Conservation (phyloP, 2,329 filamentous ascomycete genomes). For the Harringtonia aguacate region DNA sequence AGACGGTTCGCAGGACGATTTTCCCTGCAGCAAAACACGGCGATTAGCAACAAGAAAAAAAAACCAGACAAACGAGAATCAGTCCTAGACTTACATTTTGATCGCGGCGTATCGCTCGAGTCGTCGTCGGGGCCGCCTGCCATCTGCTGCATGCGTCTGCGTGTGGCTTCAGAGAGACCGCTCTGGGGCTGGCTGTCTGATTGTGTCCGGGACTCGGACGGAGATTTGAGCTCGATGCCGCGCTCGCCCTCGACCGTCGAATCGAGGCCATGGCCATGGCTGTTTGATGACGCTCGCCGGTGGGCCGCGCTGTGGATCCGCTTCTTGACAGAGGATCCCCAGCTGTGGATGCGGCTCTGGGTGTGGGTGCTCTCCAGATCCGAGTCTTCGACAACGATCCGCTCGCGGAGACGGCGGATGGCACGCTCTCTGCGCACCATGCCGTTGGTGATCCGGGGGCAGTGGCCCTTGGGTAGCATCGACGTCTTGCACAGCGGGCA, state of each 20-base stretch:
- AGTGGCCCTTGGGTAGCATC: constrained; percentile 59
- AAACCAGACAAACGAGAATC: not conserved
- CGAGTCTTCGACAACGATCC: constrained; percentile 31
- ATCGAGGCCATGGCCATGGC: not conserved
- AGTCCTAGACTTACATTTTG: constrained; percentile 8
- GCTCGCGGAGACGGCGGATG: constrained; percentile 48
- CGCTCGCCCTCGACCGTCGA: not conserved
- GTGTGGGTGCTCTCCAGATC: constrained; percentile 15
- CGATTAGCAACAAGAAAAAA: not conserved
- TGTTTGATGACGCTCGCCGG: constrained; percentile 2
- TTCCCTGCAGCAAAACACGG: constrained; percentile 9
- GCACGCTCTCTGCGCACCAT: constrained; percentile 78
- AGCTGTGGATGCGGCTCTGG: constrained; percentile 10
- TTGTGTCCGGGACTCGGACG: constrained; percentile 1
- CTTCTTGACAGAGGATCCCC: constrained; percentile 12
- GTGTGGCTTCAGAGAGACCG: constrained; percentile 8
- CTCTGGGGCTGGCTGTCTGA: not conserved
- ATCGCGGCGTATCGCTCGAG: constrained; percentile 9
- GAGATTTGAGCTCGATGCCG: constrained; percentile 12
- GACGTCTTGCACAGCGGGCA: constrained; percentile 87
- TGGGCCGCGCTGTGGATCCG: constrained; percentile 9
- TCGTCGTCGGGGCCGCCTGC: constrained; percentile 14
- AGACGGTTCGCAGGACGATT: constrained; percentile 11
- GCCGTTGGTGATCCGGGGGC: constrained; percentile 64
- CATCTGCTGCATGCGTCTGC: constrained; percentile 19